These are phyloP conservation scores for Pythium dissotocum DNA, from an alignment of 352 stramenopile genomes.

Conservation along the genomic window DNA sequence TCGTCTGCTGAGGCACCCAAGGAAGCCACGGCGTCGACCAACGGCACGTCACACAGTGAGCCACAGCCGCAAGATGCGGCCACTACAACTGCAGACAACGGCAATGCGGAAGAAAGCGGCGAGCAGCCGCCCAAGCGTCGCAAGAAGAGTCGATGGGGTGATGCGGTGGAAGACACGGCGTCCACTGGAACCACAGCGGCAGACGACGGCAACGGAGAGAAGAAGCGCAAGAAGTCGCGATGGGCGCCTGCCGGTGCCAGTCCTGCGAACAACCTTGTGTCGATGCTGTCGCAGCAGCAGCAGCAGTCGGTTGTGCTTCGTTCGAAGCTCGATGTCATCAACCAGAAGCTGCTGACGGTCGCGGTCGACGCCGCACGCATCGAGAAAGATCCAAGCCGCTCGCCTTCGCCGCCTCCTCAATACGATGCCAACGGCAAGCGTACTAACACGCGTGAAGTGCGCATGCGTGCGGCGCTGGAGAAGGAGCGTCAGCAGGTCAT, in stretches of 20 bases:
- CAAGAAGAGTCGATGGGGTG: conserved; percentile 87
- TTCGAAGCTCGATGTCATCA: conserved; percentile 72
- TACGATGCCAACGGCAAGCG: conserved; percentile 97
- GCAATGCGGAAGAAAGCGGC: neutral
- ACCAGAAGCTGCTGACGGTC: conserved; percentile 78
- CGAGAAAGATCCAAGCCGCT: conserved; percentile 88
- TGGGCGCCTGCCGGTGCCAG: conserved; percentile 59
- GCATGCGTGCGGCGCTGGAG: conserved; percentile 92
- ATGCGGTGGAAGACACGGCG: conserved; percentile 43
- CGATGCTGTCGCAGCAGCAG: conserved; percentile 53
- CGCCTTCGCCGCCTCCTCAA: conserved; percentile 91
- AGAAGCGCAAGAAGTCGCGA: conserved; percentile 76
- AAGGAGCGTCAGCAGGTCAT: conserved; percentile 92
- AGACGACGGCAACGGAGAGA: conserved; percentile 41
- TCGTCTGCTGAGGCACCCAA: conserved; percentile 1
- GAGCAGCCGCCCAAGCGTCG: conserved; percentile 52
- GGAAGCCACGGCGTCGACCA: conserved; percentile 7
- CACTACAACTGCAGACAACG: neutral
- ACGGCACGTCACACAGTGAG: neutral
- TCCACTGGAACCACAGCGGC: conserved; percentile 11
- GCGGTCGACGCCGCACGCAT: conserved; percentile 71
- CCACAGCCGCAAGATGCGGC: conserved; percentile 3
- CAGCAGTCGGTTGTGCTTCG: conserved; percentile 76
- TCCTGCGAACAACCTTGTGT: conserved; percentile 38
- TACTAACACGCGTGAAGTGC: conserved; percentile 95